A percentile compares a stretch with the other conserved stretches of the same genome.
phyloP scores from a whole-genome alignment of 148 eudicot genomes.

The Beta vulgaris region DNA sequence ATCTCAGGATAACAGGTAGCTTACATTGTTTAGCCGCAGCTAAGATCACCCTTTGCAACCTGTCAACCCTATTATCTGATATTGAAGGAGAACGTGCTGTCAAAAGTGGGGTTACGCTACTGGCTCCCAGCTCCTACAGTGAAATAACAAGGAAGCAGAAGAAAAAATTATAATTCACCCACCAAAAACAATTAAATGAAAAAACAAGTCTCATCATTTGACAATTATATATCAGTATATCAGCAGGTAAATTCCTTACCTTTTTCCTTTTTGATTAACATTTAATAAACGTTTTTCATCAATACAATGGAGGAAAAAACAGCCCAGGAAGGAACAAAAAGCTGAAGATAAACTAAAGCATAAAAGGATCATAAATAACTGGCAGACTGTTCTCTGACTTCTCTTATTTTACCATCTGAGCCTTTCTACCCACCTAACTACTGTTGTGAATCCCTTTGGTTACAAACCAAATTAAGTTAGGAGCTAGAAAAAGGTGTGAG shows the following conservation, averaged over 20 bases:
- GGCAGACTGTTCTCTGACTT: not conserved
- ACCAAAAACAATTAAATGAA: not conserved
- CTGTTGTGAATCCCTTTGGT: not conserved
- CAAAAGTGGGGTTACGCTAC: slow-evolving; percentile 78
- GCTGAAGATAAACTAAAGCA: not conserved
- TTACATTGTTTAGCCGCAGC: slow-evolving; percentile 94
- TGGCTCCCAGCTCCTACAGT: slow-evolving; percentile 85
- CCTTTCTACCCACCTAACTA: not conserved
- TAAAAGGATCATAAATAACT: not conserved
- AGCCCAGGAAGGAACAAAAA: not conserved
- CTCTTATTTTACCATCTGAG: not conserved
- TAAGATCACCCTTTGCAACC: slow-evolving; percentile 71
- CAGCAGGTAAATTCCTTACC: not conserved
- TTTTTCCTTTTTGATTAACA: not conserved
- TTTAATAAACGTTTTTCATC: not conserved
- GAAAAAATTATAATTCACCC: not conserved
- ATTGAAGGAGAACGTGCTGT: slow-evolving; percentile 81
- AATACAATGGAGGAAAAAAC: not conserved
- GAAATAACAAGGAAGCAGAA: slow-evolving; percentile 5
- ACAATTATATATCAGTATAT: not conserved
- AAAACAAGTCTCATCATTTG: not conserved
- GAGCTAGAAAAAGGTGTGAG: not conserved
- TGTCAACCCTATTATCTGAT: slow-evolving; percentile 83
- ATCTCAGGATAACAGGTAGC: not conserved
- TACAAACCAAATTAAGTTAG: not conserved